phyloP scores from a whole-genome alignment of 2,329 filamentous ascomycete genomes.

The Cercospora zeina region DNA sequence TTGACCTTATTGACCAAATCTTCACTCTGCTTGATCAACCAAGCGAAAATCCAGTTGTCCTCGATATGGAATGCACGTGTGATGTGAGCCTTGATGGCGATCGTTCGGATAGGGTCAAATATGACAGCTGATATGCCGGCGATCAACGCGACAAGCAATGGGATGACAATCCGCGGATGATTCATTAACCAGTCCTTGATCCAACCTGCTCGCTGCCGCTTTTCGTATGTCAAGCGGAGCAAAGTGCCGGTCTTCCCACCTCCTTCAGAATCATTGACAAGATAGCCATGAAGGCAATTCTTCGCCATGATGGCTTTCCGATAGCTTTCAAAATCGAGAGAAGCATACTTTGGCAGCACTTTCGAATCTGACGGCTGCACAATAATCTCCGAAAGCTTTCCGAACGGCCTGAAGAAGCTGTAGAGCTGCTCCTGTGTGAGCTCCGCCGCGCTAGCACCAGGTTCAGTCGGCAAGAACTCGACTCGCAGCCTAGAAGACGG shows the following conservation, averaged over 20 bases:
- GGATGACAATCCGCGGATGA: constrained; percentile 86
- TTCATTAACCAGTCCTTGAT: constrained; percentile 83
- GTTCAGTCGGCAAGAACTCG: constrained; percentile 75
- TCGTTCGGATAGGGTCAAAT: constrained; percentile 91
- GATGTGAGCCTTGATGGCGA: constrained; percentile 87
- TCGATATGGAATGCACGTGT: constrained; percentile 73
- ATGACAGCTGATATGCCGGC: constrained; percentile 81
- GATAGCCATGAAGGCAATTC: constrained; percentile 86
- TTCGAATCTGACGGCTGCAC: constrained; percentile 85
- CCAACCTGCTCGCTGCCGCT: constrained; percentile 72
- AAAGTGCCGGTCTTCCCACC: constrained; percentile 75
- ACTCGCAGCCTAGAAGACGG: constrained; percentile 75
- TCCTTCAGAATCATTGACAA: constrained; percentile 65
- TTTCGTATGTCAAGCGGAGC: constrained; percentile 80
- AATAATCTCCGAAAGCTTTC: constrained; percentile 83
- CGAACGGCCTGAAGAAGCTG: constrained; percentile 82
- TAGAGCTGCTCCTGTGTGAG: constrained; percentile 85
- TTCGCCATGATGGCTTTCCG: constrained; percentile 82
- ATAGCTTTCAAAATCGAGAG: constrained; percentile 71
- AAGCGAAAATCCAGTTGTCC: constrained; percentile 72
- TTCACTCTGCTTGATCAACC: constrained; percentile 73
- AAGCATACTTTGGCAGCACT: constrained; percentile 74
- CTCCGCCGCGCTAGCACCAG: constrained; percentile 72
- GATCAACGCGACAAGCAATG: constrained; percentile 74
- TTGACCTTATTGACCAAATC: constrained; percentile 60